phyloP scores from a whole-genome alignment of 768 basidiomycete species.

The Botryobasidium botryosum region DNA sequence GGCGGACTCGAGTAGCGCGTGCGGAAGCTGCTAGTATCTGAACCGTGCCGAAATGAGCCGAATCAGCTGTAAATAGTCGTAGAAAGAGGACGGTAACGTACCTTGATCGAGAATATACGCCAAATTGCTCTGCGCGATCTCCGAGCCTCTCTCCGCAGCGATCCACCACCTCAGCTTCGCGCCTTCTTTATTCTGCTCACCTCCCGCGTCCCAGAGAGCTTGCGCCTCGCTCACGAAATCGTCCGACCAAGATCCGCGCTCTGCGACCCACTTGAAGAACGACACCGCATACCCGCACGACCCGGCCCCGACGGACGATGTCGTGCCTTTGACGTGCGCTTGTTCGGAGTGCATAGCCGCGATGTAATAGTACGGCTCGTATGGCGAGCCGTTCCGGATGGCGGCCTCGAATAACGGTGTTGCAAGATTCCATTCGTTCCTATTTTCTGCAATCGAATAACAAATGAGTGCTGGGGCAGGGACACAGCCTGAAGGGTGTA shows the following conservation, averaged over 20 bases:
- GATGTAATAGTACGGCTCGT: slow-evolving; percentile 90
- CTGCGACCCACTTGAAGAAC: slow-evolving; percentile 83
- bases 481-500: neutral
- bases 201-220: slow-evolving; percentile 47
- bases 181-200: slow-evolving; percentile 49
- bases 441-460: slow-evolving; percentile 27
- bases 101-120: slow-evolving; percentile 89
- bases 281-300: slow-evolving; percentile 83
- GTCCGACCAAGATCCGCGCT: slow-evolving; percentile 76
- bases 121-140: slow-evolving; percentile 88
- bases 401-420: slow-evolving; percentile 69
- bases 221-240: slow-evolving; percentile 72
- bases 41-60: neutral
- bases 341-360: slow-evolving; percentile 60
- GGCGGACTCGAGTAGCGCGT: slow-evolving; percentile 47
- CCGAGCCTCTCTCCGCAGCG: slow-evolving; percentile 81
- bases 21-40: slow-evolving; percentile 56
- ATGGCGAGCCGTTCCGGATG: slow-evolving; percentile 71
- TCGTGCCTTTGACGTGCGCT: slow-evolving; percentile 25
- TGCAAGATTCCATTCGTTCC: slow-evolving; percentile 49
- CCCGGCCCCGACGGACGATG: slow-evolving; percentile 22
- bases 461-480: neutral
- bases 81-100: slow-evolving; percentile 18
- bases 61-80: neutral
- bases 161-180: slow-evolving; percentile 93